These are phyloP conservation scores for Neurospora sp. DNA, from an alignment of 495 filamentous ascomycete species.

Conservation along the genomic window DNA sequence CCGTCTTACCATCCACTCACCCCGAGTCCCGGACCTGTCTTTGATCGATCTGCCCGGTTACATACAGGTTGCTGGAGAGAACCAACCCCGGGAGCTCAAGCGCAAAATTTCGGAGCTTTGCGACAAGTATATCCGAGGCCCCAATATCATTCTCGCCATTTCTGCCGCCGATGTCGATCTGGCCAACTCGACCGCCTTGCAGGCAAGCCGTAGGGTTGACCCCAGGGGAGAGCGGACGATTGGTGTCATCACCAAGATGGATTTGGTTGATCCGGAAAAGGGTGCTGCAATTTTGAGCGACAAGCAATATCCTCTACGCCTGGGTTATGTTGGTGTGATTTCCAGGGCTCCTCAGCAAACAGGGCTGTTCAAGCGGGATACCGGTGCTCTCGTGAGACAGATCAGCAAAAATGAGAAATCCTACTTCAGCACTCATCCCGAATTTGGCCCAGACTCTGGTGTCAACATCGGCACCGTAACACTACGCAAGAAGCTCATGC, in stretches of 20 bases:
- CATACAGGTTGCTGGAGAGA: slow-evolving; percentile 84
- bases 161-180: slow-evolving; percentile 96
- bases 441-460: slow-evolving; percentile 64
- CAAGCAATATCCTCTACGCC: slow-evolving; percentile 82
- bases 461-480: slow-evolving; percentile 74
- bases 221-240: slow-evolving; percentile 93
- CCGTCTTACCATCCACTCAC: slow-evolving; percentile 88
- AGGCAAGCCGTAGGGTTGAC: slow-evolving; percentile 85
- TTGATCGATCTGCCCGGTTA: slow-evolving; percentile 96
- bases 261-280: slow-evolving; percentile 78
- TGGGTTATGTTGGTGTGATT: slow-evolving; percentile 97
- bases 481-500: slow-evolving; percentile 90
- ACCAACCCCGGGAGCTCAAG: slow-evolving; percentile 87
- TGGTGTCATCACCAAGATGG: slow-evolving; percentile 98
- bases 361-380: slow-evolving; percentile 78
- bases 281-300: slow-evolving; percentile 71
- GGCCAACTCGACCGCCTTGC: slow-evolving; percentile 87
- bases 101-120: slow-evolving; percentile 93
- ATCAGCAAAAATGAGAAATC: slow-evolving; percentile 82
- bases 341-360: slow-evolving; percentile 59
- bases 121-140: slow-evolving; percentile 94
- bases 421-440: slow-evolving; percentile 79
- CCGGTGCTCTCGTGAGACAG: slow-evolving; percentile 65
- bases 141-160: slow-evolving; percentile 94
- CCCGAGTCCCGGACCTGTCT: slow-evolving; percentile 89